Percentiles rank a stretch among this genome's conserved stretches.
Conservation (phyloP, 768 basidiomycete species). For the Trametes coccinea region DNA sequence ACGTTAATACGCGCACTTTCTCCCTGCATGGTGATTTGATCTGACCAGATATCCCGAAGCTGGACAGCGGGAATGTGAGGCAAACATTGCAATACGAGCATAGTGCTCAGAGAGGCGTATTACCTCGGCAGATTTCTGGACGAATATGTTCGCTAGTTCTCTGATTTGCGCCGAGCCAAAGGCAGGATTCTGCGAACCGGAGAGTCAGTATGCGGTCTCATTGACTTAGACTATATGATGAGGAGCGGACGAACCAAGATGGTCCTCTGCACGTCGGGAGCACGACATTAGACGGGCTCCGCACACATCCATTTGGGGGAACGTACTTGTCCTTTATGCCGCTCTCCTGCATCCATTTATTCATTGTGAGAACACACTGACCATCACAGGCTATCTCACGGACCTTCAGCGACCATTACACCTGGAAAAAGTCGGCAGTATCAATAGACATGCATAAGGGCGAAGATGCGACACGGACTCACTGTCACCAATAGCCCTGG, state of each 20-base stretch:
- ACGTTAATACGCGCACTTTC: background rate
- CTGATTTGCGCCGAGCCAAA: constrained; percentile 32
- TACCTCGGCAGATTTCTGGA: constrained; percentile 29
- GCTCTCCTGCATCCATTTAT: background rate
- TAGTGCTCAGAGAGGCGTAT: too few species aligned
- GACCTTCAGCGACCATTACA: background rate
- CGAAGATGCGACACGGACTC: background rate
- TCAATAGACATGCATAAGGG: background rate
- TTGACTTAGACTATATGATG: background rate
- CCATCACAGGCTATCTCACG: background rate
- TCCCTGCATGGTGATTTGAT: background rate
- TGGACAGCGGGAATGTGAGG: background rate
- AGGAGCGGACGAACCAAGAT: background rate
- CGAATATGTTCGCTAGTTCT: constrained; percentile 22
- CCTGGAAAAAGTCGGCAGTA: background rate
- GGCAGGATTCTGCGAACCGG: constrained; percentile 26
- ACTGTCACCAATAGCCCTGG: constrained; percentile 3
- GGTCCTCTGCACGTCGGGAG: background rate
- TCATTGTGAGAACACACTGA: background rate
- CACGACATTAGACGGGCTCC: too few species aligned
- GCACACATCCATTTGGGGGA: too few species aligned
- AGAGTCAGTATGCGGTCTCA: background rate
- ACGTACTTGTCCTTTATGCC: background rate
- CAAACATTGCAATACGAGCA: too few species aligned
- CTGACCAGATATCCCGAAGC: background rate